Evolutionary conservation across 1,139 yeast genomes (phyloP).

Genomic region (Yamadazyma atlantica): DNA sequence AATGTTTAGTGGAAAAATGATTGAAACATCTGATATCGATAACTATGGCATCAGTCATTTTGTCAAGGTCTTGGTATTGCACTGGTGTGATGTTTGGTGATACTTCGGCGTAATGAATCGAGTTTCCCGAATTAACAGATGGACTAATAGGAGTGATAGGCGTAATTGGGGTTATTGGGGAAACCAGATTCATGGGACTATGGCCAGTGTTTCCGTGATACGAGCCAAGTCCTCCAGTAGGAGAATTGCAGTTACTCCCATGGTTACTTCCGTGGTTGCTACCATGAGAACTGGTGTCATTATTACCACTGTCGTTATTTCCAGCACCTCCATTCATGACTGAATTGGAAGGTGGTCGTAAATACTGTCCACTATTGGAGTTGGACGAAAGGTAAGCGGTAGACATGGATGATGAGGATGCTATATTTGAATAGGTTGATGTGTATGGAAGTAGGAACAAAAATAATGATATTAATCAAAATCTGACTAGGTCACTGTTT

Average conservation of each 20-base stretch:
- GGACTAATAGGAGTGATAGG: conserved; percentile 1
- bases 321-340: background rate
- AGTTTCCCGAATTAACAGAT: background rate
- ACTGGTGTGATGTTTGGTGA: background rate
- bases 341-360: background rate
- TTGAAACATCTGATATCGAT: conserved; percentile 42
- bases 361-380: background rate
- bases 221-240: background rate
- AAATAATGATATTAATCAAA: background rate
- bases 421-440: background rate
- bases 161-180: conserved; percentile 1
- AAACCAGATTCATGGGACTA: background rate
- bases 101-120: background rate
- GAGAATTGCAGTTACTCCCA: background rate
- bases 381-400: background rate
- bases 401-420: background rate
- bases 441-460: background rate
- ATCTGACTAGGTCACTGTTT: background rate
- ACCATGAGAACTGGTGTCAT: background rate
- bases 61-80: background rate
- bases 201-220: background rate
- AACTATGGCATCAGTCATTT: conserved; percentile 15
- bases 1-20: conserved; percentile 27
- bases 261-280: background rate
- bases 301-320: background rate